Evolutionary conservation across 2,329 filamentous ascomycete species (phyloP).

Genomic region (Exophiala spinifera): DNA sequence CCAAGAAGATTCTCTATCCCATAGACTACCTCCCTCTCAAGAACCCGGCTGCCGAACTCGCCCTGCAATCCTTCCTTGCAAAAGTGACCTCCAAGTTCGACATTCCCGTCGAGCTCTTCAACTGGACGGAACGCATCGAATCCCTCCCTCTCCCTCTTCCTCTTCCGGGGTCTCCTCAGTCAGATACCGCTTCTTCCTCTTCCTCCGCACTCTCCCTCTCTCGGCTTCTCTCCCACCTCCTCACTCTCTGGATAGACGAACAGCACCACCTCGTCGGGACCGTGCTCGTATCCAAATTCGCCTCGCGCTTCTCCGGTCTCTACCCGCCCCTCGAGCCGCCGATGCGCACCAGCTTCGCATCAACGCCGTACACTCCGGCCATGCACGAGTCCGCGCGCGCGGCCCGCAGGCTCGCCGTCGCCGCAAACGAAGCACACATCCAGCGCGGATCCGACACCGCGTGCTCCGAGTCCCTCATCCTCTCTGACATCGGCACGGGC

Average conservation of each 20-base stretch:
- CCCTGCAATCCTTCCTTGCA: slow-evolving; percentile 2
- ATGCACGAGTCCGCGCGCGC: slow-evolving; percentile 29
- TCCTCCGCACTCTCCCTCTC: neutral
- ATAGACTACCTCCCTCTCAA: slow-evolving; percentile 8
- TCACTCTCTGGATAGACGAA: neutral
- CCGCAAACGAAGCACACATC: slow-evolving; percentile 35
- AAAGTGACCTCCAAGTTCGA: neutral
- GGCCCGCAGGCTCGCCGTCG: slow-evolving; percentile 35
- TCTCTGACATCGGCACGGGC: slow-evolving; percentile 33
- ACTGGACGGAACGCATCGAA: slow-evolving; percentile 20
- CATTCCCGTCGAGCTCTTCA: neutral
- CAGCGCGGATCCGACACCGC: slow-evolving; percentile 21
- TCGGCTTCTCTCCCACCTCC: neutral
- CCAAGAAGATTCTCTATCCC: slow-evolving; percentile 5
- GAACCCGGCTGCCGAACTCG: slow-evolving; percentile 1
- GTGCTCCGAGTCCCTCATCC: slow-evolving; percentile 34
- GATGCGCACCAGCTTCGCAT: neutral
- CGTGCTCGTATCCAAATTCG: neutral
- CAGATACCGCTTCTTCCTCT: neutral
- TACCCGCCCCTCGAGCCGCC: neutral
- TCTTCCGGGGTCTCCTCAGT: neutral
- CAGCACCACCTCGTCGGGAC: neutral
- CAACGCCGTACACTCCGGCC: slow-evolving; percentile 2
- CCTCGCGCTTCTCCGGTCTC: neutral
- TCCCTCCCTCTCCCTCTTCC: neutral